A percentile compares a stretch with the other conserved stretches of the same genome.
phyloP scores from a whole-genome alignment of 2,329 filamentous ascomycete genomes.

The Ascomycota sp. region DNA sequence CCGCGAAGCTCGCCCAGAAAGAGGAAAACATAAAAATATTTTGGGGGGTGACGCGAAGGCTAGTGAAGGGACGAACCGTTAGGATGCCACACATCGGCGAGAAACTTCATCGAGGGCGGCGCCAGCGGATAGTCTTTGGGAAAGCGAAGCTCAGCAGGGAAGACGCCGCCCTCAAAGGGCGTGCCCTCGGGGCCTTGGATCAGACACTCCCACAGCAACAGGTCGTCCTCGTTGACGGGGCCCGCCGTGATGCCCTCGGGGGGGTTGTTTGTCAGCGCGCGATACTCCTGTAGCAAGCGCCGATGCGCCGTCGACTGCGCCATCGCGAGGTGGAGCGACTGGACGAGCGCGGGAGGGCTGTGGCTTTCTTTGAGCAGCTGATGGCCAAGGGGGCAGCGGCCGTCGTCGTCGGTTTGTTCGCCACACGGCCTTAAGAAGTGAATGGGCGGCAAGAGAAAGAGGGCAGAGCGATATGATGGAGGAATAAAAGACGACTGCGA shows the following conservation, averaged over 20 bases:
- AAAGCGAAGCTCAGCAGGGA: conserved; percentile 86
- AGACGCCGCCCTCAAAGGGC: conserved; percentile 88
- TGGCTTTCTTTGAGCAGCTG: no score
- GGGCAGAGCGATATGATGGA: no score
- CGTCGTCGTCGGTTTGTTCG: no score
- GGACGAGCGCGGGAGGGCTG: no score
- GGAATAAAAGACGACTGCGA: no score
- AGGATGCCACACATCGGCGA: conserved; percentile 87
- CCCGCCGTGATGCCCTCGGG: conserved; percentile 96
- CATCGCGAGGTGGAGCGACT: no score
- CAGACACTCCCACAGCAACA: conserved; percentile 88
- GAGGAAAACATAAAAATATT: no score
- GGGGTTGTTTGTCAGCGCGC: conserved; percentile 76
- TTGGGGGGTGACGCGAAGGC: no score
- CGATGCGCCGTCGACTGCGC: conserved; percentile 44
- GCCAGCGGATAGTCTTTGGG: conserved; percentile 93
- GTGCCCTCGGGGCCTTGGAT: conserved; percentile 93
- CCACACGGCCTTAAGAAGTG: no score
- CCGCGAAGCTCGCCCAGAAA: no score
- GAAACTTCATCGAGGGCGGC: conserved; percentile 88
- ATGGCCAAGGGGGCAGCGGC: no score
- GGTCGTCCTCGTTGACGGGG: conserved; percentile 81
- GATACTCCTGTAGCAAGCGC: conserved; percentile 92
- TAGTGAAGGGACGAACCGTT: conserved; percentile 42
- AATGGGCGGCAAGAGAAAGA: no score